Evolutionary conservation across 2,329 filamentous ascomycete genomes (phyloP).

Genomic region (Monilinia laxa): DNA sequence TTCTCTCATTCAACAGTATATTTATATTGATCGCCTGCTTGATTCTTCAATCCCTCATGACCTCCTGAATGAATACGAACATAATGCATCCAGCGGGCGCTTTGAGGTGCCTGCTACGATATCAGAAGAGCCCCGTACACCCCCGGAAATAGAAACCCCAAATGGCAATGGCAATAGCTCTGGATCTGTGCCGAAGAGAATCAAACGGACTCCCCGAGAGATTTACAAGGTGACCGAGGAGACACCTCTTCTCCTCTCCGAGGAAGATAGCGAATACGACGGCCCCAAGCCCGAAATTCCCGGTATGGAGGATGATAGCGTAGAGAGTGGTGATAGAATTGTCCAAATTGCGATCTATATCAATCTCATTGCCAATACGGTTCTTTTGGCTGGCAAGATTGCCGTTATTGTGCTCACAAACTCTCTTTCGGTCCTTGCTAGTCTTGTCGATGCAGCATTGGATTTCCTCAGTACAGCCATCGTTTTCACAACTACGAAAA

Average conservation of each 20-base stretch:
- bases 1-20: conserved; percentile 82
- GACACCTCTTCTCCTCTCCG: conserved; percentile 55
- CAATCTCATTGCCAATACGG: conserved; percentile 59
- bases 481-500: conserved; percentile 58
- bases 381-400: conserved; percentile 56
- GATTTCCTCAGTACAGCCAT: conserved; percentile 59
- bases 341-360: conserved; percentile 84
- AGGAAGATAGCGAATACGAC: conserved; percentile 48
- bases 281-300: conserved; percentile 59
- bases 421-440: conserved; percentile 61
- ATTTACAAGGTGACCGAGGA: conserved; percentile 74
- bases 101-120: conserved; percentile 72
- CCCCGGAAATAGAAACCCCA: conserved; percentile 28
- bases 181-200: conserved; percentile 48
- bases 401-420: conserved; percentile 54
- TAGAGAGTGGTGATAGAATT: conserved; percentile 71
- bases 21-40: conserved; percentile 87
- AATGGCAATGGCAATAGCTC: conserved; percentile 38
- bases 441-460: conserved; percentile 59
- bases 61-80: conserved; percentile 84
- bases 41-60: conserved; percentile 92
- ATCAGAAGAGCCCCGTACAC: conserved; percentile 59
- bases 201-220: conserved; percentile 80
- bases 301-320: conserved; percentile 68
- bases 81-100: conserved; percentile 43